Conservation (phyloP, 169 alveolate genomes). For the Babesia bovis region DNA sequence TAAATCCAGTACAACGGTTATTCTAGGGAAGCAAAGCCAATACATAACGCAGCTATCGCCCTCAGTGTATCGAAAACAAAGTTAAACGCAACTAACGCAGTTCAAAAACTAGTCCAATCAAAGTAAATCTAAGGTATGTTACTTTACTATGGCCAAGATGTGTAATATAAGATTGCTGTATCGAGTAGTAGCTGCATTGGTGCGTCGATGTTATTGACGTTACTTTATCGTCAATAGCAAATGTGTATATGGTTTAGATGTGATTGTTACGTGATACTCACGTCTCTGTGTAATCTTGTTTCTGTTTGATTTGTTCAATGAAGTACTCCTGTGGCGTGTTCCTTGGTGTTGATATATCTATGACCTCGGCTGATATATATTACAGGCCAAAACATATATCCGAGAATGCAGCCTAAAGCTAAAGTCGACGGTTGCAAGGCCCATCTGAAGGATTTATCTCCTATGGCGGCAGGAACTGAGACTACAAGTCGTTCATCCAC, state of each 20-base stretch:
- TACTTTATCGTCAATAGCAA: not conserved
- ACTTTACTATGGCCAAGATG: no score
- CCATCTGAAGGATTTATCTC: constrained; percentile 12
- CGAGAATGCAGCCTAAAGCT: constrained; percentile 39
- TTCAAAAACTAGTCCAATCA: not conserved
- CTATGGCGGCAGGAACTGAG: constrained; percentile 2
- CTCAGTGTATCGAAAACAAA: not conserved
- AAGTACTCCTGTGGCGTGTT: no score
- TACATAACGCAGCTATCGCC: not conserved
- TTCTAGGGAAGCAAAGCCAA: not conserved
- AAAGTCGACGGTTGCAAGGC: constrained; percentile 28
- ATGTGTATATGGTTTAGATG: not conserved
- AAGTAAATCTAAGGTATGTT: no score
- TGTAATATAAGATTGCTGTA: no score
- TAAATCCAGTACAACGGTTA: not conserved
- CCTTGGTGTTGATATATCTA: no score
- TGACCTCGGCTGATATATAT: no score
- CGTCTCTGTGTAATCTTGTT: no score
- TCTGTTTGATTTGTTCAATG: no score
- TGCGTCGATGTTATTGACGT: not conserved
- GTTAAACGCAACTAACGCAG: not conserved
- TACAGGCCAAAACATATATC: no score
- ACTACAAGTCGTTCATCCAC: constrained; percentile 38
- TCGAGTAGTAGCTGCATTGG: not conserved
- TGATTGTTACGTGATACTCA: no score